These are phyloP conservation scores for Lichtheimia corymbifera DNA, from an alignment of 371 early-diverging fungal genomes.

Conservation along the genomic window DNA sequence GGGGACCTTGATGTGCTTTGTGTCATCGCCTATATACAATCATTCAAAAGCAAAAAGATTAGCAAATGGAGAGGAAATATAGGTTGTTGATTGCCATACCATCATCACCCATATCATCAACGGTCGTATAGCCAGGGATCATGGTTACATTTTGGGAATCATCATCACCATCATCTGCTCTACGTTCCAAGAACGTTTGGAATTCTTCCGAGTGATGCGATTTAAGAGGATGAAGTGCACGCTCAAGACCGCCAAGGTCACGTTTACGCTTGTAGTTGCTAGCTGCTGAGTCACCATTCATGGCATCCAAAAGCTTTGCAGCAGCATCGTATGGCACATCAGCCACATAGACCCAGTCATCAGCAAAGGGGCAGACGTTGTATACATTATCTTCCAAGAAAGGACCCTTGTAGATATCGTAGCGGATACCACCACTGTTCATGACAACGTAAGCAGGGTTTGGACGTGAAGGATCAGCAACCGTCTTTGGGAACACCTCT, in stretches of 20 bases:
- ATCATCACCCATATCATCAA: slow-evolving; percentile 51
- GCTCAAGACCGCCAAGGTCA: not conserved
- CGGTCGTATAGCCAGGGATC: slow-evolving; percentile 60
- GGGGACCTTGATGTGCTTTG: slow-evolving; percentile 33
- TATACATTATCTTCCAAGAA: slow-evolving; percentile 54
- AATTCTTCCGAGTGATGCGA: too few species aligned
- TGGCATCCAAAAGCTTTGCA: slow-evolving; percentile 41
- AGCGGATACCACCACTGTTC: slow-evolving; percentile 7
- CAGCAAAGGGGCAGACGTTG: slow-evolving; percentile 51
- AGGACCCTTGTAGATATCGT: slow-evolving; percentile 28
- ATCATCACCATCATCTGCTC: too few species aligned
- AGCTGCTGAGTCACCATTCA: slow-evolving; percentile 29
- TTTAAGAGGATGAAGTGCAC: too few species aligned
- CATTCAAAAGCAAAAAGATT: not conserved
- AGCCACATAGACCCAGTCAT: slow-evolving; percentile 41
- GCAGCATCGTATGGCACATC: slow-evolving; percentile 37
- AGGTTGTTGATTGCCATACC: slow-evolving; percentile 11
- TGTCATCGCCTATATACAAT: slow-evolving; percentile 25
- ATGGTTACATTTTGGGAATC: not conserved
- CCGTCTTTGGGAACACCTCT: slow-evolving; percentile 47
- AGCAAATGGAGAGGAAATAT: too few species aligned
- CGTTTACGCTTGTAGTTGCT: slow-evolving; percentile 8
- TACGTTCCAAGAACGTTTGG: too few species aligned
- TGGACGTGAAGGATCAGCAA: slow-evolving; percentile 29
- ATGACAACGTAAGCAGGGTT: slow-evolving; percentile 28